These are phyloP conservation scores for Xylariaceae sp. DNA, from an alignment of 2,329 filamentous ascomycete genomes.

Conservation along the genomic window DNA sequence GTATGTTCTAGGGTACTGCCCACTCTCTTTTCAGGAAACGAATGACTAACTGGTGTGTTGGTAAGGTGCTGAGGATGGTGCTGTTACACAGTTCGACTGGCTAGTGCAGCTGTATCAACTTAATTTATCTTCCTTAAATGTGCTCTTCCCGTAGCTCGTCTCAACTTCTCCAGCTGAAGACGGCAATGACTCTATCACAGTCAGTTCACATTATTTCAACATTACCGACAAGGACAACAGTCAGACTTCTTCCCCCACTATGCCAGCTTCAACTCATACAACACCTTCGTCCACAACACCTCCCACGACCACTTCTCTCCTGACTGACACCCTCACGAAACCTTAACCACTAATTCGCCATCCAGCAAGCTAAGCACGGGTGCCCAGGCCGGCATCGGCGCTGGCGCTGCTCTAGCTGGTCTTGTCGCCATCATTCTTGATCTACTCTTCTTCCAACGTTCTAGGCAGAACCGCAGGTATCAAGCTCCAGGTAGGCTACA, in stretches of 20 bases:
- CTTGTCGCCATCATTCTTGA: too few species aligned
- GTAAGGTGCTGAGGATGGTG: slow-evolving; percentile 17
- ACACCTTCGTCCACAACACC: too few species aligned
- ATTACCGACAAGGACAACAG: slow-evolving; percentile 4
- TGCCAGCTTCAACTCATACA: slow-evolving; percentile 1
- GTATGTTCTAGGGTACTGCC: slow-evolving; percentile 1
- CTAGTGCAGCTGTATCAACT: slow-evolving; percentile 25
- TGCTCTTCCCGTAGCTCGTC: slow-evolving; percentile 26
- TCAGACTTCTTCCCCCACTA: not conserved
- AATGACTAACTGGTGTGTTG: not conserved
- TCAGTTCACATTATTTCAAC: slow-evolving; percentile 30
- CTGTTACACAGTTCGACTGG: slow-evolving; percentile 31
- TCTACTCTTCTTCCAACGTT: too few species aligned
- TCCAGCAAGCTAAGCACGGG: too few species aligned
- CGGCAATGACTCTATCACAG: not conserved
- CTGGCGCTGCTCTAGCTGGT: too few species aligned
- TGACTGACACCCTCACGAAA: too few species aligned
- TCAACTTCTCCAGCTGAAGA: too few species aligned
- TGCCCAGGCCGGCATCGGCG: too few species aligned
- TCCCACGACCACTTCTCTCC: too few species aligned
- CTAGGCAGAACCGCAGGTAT: too few species aligned
- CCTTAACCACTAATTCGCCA: too few species aligned
- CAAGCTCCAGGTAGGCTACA: too few species aligned
- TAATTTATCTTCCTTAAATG: slow-evolving; percentile 17
- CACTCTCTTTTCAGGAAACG: not conserved